These are phyloP conservation scores for Sugiyamaella paludigena DNA, from an alignment of 1,139 yeast species.

Conservation along the genomic window DNA sequence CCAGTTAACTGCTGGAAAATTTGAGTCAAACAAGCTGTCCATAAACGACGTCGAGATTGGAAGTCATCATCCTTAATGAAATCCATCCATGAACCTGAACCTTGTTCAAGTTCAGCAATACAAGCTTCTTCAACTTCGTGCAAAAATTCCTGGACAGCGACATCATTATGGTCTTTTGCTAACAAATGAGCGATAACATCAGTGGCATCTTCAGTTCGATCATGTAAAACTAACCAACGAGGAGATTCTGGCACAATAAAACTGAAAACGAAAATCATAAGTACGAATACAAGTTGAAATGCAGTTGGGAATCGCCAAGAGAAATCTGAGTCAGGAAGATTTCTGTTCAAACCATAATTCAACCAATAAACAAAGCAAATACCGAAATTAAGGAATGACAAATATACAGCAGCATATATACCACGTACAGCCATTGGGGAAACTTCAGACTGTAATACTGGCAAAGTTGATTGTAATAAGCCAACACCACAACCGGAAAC, in stretches of 20 bases:
- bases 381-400: slow-evolving; percentile 66
- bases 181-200: slow-evolving; percentile 13
- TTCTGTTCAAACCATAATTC: slow-evolving; percentile 47
- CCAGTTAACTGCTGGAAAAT: slow-evolving; percentile 57
- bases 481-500: slow-evolving; percentile 61
- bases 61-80: slow-evolving; percentile 17
- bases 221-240: slow-evolving; percentile 50
- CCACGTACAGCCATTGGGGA: slow-evolving; percentile 70
- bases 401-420: slow-evolving; percentile 62
- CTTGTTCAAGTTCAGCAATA: slow-evolving; percentile 15
- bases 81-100: slow-evolving; percentile 21
- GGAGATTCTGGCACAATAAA: slow-evolving; percentile 62
- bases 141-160: slow-evolving; percentile 13
- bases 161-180: slow-evolving; percentile 10
- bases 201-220: slow-evolving; percentile 15
- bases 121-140: slow-evolving; percentile 17
- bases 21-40: slow-evolving; percentile 20
- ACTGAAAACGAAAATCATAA: slow-evolving; percentile 17
- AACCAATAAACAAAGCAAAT: slow-evolving; percentile 71
- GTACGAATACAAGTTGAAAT: slow-evolving; percentile 26
- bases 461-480: slow-evolving; percentile 58
- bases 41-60: slow-evolving; percentile 18
- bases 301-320: slow-evolving; percentile 54
- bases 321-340: slow-evolving; percentile 33
- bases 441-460: slow-evolving; percentile 71